Base-by-base conservation (phyloP, 305 asterid species). In the Rubia balearica region DNA sequence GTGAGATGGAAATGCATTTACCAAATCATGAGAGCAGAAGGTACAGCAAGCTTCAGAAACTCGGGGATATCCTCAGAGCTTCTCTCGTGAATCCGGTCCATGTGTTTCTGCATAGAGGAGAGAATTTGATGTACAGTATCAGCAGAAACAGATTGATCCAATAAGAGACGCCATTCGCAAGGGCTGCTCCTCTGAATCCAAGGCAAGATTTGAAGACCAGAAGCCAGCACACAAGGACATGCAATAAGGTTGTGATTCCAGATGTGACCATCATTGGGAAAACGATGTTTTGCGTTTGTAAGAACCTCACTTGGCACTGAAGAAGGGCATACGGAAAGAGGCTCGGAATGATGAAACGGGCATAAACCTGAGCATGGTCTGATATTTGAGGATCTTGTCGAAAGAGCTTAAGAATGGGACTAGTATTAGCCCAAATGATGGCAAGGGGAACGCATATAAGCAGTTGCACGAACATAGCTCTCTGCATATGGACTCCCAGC, bases 21-120 rank as follows among this genome's bases (percentile, higher is more conserved):
- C 96, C 97, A 89, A 49, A 89, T 85, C 97, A 91, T 91, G 71
- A 91, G 61, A 38, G 97, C 91, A 0, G 97, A 91, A 75, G 97
- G 97, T 72, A 91, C 70, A 3, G 89, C 97, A 60, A 91, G 95
- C 71, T 78, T 81, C 40, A 91, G 22, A 68, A 84, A 88, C 69
- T 7, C 40, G 48, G 81, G 62, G 42, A 91, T 70, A 72, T 85
- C 38, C 81, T 81, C 7, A 88, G 42, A 2, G 95, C 91, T 64
- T 89, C 93, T 51, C 48, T 82, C 0, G 96, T 89, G 73, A 86
- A 82, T 0, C 98, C 96, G 3, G 86, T 82, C 95, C 95, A 91
- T 2, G 90, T 88, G 27, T 80, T 83, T 0, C 71, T 69, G 69
- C 97, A 91, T 40, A 89, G 80, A 75, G 87, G 53, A 21, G 93